Percentiles rank a stretch among this genome's conserved stretches.
phyloP scores from a whole-genome alignment of 805 yeast species.

The Saccharomycopsis amapae region DNA sequence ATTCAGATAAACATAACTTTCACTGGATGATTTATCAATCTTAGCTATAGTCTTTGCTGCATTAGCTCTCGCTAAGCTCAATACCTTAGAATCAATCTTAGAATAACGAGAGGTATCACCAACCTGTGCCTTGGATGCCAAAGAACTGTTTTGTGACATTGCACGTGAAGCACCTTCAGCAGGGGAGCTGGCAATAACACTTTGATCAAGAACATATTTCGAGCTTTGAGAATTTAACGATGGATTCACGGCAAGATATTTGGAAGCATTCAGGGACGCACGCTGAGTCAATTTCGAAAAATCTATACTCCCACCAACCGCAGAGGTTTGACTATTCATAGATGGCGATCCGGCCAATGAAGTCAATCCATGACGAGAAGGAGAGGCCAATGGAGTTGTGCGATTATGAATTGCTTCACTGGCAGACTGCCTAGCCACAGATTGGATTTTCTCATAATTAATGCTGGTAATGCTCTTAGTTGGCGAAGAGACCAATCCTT shows the following conservation, averaged over 20 bases:
- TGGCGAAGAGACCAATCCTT: background rate
- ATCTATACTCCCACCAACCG: constrained; percentile 28
- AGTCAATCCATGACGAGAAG: constrained; percentile 11
- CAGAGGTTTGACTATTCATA: too few species aligned
- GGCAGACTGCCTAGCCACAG: constrained; percentile 7
- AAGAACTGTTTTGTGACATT: too few species aligned
- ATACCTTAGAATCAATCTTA: constrained; percentile 13
- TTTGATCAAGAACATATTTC: constrained; percentile 18
- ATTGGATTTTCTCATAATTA: constrained; percentile 9
- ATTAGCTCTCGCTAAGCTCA: constrained; percentile 27
- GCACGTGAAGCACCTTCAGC: background rate
- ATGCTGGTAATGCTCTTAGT: constrained; percentile 4
- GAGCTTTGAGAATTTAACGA: constrained; percentile 31
- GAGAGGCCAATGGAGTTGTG: background rate
- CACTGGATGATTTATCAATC: constrained; percentile 36
- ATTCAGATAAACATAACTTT: constrained; percentile 35
- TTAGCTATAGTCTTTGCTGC: constrained; percentile 34
- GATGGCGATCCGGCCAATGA: background rate
- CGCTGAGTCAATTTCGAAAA: constrained; percentile 37
- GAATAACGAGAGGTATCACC: background rate
- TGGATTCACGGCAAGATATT: constrained; percentile 34
- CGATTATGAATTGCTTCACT: constrained; percentile 3
- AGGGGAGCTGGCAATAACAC: background rate
- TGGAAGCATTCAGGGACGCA: constrained; percentile 41
- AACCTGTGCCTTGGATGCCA: background rate